A percentile compares a stretch with the other conserved stretches of the same genome.
Conservation (phyloP, 192 early-diverging fungal genomes). For the Entomortierella lignicola region DNA sequence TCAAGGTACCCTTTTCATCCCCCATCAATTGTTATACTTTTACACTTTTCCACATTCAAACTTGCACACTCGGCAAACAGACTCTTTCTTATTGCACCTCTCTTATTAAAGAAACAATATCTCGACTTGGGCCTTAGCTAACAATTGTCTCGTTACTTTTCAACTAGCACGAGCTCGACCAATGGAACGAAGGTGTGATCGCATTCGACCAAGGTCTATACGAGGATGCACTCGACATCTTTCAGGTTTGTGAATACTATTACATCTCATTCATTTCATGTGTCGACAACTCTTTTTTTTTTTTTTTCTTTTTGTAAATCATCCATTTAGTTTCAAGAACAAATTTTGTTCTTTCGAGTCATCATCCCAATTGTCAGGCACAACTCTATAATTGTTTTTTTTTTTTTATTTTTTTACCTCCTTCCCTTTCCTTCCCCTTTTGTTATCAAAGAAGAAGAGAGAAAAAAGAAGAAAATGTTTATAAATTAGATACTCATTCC, state of each 20-base stretch:
- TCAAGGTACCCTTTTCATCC: conserved; percentile 30
- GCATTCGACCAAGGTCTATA: conserved; percentile 83
- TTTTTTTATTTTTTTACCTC: no score
- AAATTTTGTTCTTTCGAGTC: neutral
- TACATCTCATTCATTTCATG: no score
- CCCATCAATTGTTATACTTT: no score
- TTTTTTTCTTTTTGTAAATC: neutral
- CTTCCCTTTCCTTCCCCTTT: neutral
- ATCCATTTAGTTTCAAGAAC: no score
- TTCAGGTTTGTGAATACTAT: conserved; percentile 63
- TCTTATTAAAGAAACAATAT: no score
- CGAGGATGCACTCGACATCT: conserved; percentile 73
- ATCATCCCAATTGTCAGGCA: neutral
- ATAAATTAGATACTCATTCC: conserved; percentile 22
- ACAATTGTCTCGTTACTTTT: neutral
- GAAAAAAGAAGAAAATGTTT: neutral
- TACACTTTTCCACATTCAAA: neutral
- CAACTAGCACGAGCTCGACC: conserved; percentile 47
- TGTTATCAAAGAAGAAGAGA: neutral
- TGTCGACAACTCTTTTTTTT: neutral
- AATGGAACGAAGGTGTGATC: conserved; percentile 71
- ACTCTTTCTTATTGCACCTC: neutral
- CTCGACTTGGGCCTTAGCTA: no score
- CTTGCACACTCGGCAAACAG: neutral
- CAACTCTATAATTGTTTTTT: neutral